Evolutionary conservation across 2,329 filamentous ascomycete genomes (phyloP).

Genomic region (Verticillium klebahnii): DNA sequence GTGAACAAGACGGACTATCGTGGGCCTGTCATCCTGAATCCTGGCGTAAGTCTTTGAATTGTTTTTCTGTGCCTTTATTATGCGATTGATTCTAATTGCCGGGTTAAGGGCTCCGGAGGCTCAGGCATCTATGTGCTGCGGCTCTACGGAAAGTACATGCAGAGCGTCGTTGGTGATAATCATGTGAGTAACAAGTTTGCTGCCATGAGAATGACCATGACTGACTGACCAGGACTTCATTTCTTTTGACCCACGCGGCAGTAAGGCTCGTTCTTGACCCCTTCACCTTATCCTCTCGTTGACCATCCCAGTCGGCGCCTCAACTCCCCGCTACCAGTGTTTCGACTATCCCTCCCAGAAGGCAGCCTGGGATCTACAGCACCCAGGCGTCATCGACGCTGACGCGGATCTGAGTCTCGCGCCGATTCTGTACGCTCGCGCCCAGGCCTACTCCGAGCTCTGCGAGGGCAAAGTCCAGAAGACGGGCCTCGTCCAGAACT

Average conservation of each 20-base stretch:
- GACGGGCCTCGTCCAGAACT: constrained; percentile 32
- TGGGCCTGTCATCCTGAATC: constrained; percentile 28
- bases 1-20: constrained; percentile 19
- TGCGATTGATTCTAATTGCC: not conserved
- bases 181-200: constrained; percentile 25
- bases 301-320: constrained; percentile 33
- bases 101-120: constrained; percentile 41
- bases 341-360: constrained; percentile 38
- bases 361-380: constrained; percentile 37
- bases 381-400: constrained; percentile 38
- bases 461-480: constrained; percentile 35
- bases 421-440: constrained; percentile 31
- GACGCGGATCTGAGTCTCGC: constrained; percentile 18
- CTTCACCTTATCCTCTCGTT: not conserved
- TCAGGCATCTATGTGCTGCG: constrained; percentile 34
- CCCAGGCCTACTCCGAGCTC: constrained; percentile 32
- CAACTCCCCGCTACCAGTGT: constrained; percentile 46
- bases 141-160: constrained; percentile 25
- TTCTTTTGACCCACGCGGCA: constrained; percentile 45
- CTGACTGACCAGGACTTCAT: constrained; percentile 38
- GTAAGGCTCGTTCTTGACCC: constrained; percentile 16
- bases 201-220: not conserved
- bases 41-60: constrained; percentile 20
- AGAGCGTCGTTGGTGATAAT: constrained; percentile 41
- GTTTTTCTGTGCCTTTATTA: not conserved